Percentiles rank a stretch among this genome's conserved stretches.
phyloP scores from a whole-genome alignment of 495 filamentous ascomycete genomes.

The Penicillium macrosclerotiorum region DNA sequence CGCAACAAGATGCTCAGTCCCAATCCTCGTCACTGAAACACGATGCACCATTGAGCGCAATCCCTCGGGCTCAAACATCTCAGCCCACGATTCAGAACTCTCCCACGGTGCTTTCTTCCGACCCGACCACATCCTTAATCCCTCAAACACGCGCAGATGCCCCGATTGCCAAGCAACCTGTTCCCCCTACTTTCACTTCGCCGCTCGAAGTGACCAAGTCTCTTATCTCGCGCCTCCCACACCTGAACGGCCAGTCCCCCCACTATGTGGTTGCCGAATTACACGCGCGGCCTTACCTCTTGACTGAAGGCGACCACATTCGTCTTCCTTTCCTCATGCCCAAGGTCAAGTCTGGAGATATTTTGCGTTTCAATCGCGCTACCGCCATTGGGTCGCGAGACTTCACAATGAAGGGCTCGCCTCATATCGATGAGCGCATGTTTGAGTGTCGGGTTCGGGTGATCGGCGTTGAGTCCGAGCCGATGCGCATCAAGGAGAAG shows the following conservation, averaged over 20 bases:
- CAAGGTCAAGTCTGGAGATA: slow-evolving; percentile 74
- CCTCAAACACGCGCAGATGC: slow-evolving; percentile 22
- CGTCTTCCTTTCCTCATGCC: slow-evolving; percentile 96
- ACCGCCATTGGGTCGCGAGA: slow-evolving; percentile 78
- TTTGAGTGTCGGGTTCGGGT: slow-evolving; percentile 85
- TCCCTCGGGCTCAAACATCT: slow-evolving; percentile 24
- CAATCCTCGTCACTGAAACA: slow-evolving; percentile 24
- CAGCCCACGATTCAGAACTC: slow-evolving; percentile 12
- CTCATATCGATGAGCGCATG: slow-evolving; percentile 73
- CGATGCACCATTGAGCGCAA: slow-evolving; percentile 31
- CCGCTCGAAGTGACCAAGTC: slow-evolving; percentile 51
- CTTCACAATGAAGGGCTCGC: slow-evolving; percentile 78
- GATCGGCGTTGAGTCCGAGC: slow-evolving; percentile 84
- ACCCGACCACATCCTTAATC: slow-evolving; percentile 15
- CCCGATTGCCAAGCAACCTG: slow-evolving; percentile 33
- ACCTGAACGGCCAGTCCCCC: slow-evolving; percentile 70
- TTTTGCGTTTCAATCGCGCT: slow-evolving; percentile 82
- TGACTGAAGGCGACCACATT: slow-evolving; percentile 79
- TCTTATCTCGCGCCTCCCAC: slow-evolving; percentile 67
- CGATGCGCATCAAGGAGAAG: slow-evolving; percentile 84
- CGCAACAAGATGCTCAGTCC: slow-evolving; percentile 18
- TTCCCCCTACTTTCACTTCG: slow-evolving; percentile 33
- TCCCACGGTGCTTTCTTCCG: slow-evolving; percentile 7
- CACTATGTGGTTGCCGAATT: slow-evolving; percentile 89
- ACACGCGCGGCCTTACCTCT: slow-evolving; percentile 84